Base-by-base conservation (phyloP, 2,329 filamentous ascomycete species). In the Aspergillus proliferans region DNA sequence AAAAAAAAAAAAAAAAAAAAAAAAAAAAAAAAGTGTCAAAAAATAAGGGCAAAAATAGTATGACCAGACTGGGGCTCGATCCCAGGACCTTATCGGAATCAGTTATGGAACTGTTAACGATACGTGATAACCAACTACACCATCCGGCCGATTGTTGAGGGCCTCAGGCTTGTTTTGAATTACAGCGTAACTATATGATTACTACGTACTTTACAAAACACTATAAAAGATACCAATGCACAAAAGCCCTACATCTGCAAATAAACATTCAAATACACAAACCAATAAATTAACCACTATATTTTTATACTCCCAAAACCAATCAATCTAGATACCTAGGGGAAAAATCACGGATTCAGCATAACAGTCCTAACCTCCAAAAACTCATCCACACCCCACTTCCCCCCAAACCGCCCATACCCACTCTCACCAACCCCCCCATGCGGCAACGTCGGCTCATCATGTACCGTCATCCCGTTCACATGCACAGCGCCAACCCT, bases 351-450 rank as follows among this genome's bases (percentile, higher is more conserved):
- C 7, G 14, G 41, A 43, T 50, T 65, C 60, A 76, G 84, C 0
- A 81, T 83, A 9, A 85, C 67, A 2, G 72, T 80, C 73, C 84
- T 85, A 6, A 75, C 78, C 58, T 73, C 69, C 34, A 81, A 67
- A 75, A 81, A 84, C 63, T 85, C 81, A 2, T 76, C 69, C 38
- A 85, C 54, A 0, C 80, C 80, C 30, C 47, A 51, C 2, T 64
- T 51, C 0, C 72, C 68, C 47, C 77, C 77, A 61, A 84, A 85
- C 2, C 82, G 63, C 0, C 82, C 82, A 53, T 73, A 83, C 0
- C 82, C 83, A 44, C 79, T 82, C 2, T 71, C 63, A 66, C 85
- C 85, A 39, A 72, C 71, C 3, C 83, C 83, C 10, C 84, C 83
- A 60, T 86, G 83, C 0, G 83, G 82, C 51, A 85, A 64, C 0